phyloP scores from a whole-genome alignment of 306 rosid species.

The Dicorynia guianensis region DNA sequence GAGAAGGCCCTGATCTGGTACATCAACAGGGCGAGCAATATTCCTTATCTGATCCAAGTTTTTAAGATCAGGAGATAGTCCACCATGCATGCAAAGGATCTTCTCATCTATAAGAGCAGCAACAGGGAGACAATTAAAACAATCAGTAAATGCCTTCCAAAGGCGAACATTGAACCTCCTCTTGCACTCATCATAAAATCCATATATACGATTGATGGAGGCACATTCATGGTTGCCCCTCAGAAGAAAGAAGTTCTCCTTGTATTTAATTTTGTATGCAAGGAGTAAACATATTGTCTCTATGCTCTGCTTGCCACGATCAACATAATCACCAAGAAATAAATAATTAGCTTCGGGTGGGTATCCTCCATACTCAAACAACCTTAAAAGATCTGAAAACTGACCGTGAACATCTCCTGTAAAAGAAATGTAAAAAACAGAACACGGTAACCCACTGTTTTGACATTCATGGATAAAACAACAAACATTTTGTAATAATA shows the following conservation, averaged over 20 bases:
- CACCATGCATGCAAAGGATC: constrained; percentile 77
- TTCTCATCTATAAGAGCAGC: constrained; percentile 73
- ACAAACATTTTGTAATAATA: neutral
- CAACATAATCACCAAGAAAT: constrained; percentile 73
- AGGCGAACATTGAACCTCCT: constrained; percentile 67
- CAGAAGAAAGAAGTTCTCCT: constrained; percentile 71
- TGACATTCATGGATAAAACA: neutral
- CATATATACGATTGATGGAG: constrained; percentile 71
- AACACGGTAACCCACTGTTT: neutral
- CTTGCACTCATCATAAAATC: constrained; percentile 74
- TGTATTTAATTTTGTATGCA: constrained; percentile 70
- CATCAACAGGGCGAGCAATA: constrained; percentile 68
- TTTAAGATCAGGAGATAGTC: constrained; percentile 65
- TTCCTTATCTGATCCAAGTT: constrained; percentile 64
- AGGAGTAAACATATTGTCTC: constrained; percentile 76
- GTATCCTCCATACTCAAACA: constrained; percentile 72
- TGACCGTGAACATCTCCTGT: constrained; percentile 77
- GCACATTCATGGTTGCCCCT: constrained; percentile 78
- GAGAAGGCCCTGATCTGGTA: constrained; percentile 72
- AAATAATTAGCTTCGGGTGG: constrained; percentile 73
- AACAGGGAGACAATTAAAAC: constrained; percentile 67
- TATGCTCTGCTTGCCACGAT: constrained; percentile 75
- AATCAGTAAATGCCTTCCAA: constrained; percentile 69
- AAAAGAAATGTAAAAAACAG: constrained; percentile 12
- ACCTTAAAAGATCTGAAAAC: constrained; percentile 63